These are phyloP conservation scores for Lycium barbarum DNA, from an alignment of 257 asterid species.

Conservation along the genomic window DNA sequence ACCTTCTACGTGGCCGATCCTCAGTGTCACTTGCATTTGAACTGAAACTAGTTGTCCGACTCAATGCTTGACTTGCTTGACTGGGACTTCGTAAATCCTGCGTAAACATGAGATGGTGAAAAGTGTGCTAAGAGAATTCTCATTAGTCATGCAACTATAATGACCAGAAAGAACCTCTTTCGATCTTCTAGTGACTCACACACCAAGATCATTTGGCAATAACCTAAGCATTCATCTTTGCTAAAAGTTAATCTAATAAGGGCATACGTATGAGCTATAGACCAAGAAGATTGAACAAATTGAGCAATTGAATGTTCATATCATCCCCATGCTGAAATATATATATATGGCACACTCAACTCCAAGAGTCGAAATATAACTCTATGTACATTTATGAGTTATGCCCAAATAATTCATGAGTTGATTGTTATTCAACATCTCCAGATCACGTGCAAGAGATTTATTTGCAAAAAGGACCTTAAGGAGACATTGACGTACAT, in stretches of 20 bases:
- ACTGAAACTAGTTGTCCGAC: slow-evolving; percentile 71
- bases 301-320: background rate
- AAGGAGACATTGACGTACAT: slow-evolving; percentile 1
- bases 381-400: background rate
- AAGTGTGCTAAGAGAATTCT: background rate
- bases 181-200: background rate
- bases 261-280: slow-evolving; percentile 3
- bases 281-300: slow-evolving; percentile 9
- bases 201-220: slow-evolving; percentile 9
- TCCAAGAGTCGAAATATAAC: background rate
- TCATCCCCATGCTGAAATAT: slow-evolving; percentile 18
- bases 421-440: slow-evolving; percentile 15
- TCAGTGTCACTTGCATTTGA: slow-evolving; percentile 75
- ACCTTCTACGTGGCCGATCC: slow-evolving; percentile 71
- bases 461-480: slow-evolving; percentile 10
- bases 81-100: slow-evolving; percentile 67
- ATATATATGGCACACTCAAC: background rate
- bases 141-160: slow-evolving; percentile 10
- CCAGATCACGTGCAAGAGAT: slow-evolving; percentile 25
- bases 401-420: background rate
- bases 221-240: background rate
- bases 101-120: slow-evolving; percentile 21
- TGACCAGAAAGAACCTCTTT: background rate
- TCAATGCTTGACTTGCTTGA: slow-evolving; percentile 59
- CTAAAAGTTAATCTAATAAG: background rate